A percentile compares a stretch with the other conserved stretches of the same genome.
Evolutionary conservation across 352 stramenopile species (phyloP).

Genomic region (Pythium volutum): DNA sequence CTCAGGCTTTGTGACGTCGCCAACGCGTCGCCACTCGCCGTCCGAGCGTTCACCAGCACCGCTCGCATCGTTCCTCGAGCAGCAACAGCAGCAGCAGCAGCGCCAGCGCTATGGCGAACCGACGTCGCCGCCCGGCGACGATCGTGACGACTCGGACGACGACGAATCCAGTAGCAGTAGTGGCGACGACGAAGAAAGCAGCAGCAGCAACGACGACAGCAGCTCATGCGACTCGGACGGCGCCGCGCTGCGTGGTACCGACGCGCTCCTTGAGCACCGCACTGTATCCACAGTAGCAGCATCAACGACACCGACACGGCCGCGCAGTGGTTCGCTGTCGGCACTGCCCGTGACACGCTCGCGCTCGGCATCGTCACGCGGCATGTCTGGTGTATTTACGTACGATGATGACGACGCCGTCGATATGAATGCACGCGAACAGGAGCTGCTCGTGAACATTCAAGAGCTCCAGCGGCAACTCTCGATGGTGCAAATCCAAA

Average conservation of each 20-base stretch:
- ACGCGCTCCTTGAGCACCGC: background rate
- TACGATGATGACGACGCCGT: conserved; percentile 61
- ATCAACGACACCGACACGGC: background rate
- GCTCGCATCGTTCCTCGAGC: conserved; percentile 8
- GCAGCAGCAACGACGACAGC: conserved; percentile 19
- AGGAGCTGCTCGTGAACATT: conserved; percentile 90
- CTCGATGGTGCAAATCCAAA: conserved; percentile 84
- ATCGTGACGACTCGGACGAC: conserved; percentile 11
- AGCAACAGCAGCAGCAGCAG: conserved; percentile 6
- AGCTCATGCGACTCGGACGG: conserved; percentile 17
- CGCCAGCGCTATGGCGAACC: conserved; percentile 19
- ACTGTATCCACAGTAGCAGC: conserved; percentile 3
- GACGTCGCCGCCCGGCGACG: conserved; percentile 7
- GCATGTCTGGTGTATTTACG: conserved; percentile 29
- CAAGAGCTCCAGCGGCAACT: conserved; percentile 90
- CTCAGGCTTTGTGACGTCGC: conserved; percentile 15
- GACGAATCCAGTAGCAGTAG: conserved; percentile 6
- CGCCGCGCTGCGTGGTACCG: background rate
- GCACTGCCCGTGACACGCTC: conserved; percentile 1
- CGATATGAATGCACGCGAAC: conserved; percentile 80
- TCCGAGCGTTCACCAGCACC: conserved; percentile 9
- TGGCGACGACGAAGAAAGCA: conserved; percentile 14
- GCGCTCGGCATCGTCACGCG: conserved; percentile 7
- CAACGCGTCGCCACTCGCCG: background rate
- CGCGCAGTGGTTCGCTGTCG: conserved; percentile 5